Percentiles rank a stretch among this genome's conserved stretches.
Evolutionary conservation across 1,139 yeast species (phyloP).

Genomic region (Pichia sp.): DNA sequence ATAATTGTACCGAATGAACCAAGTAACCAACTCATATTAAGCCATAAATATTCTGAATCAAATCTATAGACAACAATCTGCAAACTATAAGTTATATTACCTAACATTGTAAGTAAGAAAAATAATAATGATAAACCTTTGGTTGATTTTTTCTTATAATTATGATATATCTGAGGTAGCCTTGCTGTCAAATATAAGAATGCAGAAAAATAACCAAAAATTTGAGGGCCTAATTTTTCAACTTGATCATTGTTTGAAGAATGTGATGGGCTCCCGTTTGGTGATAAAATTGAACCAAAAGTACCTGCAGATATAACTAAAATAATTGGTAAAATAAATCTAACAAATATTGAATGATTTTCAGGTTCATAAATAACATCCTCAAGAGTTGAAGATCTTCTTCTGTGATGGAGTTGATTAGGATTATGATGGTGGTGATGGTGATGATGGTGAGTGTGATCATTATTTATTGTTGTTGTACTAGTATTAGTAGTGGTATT

Average conservation of each 20-base stretch:
- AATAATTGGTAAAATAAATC: slow-evolving; percentile 52
- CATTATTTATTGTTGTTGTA: not conserved
- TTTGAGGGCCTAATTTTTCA: slow-evolving; percentile 48
- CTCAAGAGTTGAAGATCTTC: slow-evolving; percentile 27
- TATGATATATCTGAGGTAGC: slow-evolving; percentile 72
- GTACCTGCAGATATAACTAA: slow-evolving; percentile 67
- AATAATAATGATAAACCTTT: slow-evolving; percentile 70
- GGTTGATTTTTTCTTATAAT: slow-evolving; percentile 61
- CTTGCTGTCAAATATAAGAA: slow-evolving; percentile 67
- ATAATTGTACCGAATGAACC: slow-evolving; percentile 71
- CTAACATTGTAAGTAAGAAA: slow-evolving; percentile 68
- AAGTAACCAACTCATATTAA: slow-evolving; percentile 67
- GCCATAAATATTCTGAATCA: slow-evolving; percentile 51
- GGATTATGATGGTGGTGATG: too few species aligned
- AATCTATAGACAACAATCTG: slow-evolving; percentile 64
- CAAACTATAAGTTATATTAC: slow-evolving; percentile 71
- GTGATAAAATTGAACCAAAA: slow-evolving; percentile 53
- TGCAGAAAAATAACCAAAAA: slow-evolving; percentile 70
- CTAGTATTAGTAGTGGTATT: not conserved
- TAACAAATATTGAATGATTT: slow-evolving; percentile 41
- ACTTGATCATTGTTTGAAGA: slow-evolving; percentile 12
- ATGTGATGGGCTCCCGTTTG: slow-evolving; percentile 20
- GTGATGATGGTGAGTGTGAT: slow-evolving; percentile 2
- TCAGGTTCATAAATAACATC: slow-evolving; percentile 28
- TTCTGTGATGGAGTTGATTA: too few species aligned